These are phyloP conservation scores for Fusarium sp. DNA, from an alignment of 2,329 filamentous ascomycete species.

Conservation along the genomic window DNA sequence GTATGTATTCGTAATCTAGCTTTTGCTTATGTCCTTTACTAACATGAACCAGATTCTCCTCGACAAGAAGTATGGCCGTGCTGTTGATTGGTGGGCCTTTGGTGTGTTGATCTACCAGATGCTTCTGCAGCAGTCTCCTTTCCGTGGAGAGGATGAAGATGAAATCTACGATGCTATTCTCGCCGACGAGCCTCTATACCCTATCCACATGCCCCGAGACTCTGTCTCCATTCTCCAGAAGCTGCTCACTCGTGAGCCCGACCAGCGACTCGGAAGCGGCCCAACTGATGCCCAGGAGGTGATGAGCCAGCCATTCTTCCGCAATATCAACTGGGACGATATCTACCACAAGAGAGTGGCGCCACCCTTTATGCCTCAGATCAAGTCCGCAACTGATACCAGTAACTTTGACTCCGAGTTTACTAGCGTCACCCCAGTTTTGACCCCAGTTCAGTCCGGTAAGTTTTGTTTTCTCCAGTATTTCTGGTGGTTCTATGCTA, in stretches of 20 bases:
- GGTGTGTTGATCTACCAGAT: constrained; percentile 99
- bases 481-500: constrained; percentile 40
- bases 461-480: constrained; percentile 58
- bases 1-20: constrained; percentile 60
- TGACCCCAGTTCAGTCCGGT: constrained; percentile 98
- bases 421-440: constrained; percentile 95
- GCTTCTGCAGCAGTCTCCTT: constrained; percentile 98
- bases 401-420: constrained; percentile 99
- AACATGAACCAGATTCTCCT: constrained; percentile 78
- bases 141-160: constrained; percentile 98
- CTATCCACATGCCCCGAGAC: constrained; percentile 98
- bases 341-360: constrained; percentile 94
- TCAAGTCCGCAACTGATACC: constrained; percentile 95
- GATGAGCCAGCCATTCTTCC: constrained; percentile 99
- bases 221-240: constrained; percentile 98
- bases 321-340: constrained; percentile 98
- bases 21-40: constrained; percentile 43
- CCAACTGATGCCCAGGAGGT: constrained; percentile 98
- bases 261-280: constrained; percentile 90
- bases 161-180: constrained; percentile 99
- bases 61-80: constrained; percentile 97
- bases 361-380: constrained; percentile 89
- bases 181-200: constrained; percentile 95
- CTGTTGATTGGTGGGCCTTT: constrained; percentile 99
- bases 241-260: constrained; percentile 93